Conservation (phyloP, 495 filamentous ascomycete genomes). For the Rhizodiscina lignyota region DNA sequence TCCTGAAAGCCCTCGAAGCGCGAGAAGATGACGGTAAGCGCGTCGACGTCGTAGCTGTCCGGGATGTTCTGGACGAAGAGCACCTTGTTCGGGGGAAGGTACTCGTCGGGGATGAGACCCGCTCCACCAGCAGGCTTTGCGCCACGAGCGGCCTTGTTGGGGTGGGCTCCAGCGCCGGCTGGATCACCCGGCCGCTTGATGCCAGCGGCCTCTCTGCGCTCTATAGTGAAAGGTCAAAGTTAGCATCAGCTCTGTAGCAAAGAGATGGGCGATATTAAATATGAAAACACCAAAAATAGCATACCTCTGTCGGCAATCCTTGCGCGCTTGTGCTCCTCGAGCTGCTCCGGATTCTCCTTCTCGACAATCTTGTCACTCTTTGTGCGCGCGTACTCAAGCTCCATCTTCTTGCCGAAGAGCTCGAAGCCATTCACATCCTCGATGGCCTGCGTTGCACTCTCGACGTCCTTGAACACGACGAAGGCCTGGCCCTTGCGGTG, state of each 20-base stretch:
- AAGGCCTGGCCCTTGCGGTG: constrained; percentile 95
- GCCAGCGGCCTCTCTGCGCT: constrained; percentile 82
- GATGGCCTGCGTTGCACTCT: constrained; percentile 63
- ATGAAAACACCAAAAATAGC: constrained; percentile 6
- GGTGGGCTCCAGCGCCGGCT: too few relatives aligned
- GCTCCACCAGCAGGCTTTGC: constrained; percentile 65
- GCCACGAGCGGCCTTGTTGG: constrained; percentile 45
- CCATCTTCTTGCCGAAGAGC: constrained; percentile 86
- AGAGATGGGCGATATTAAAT: not conserved
- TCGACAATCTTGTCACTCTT: constrained; percentile 78
- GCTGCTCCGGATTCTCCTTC: constrained; percentile 50
- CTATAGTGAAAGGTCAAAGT: constrained; percentile 28
- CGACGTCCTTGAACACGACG: constrained; percentile 70
- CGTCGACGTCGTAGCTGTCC: constrained; percentile 68
- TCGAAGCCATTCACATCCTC: constrained; percentile 89
- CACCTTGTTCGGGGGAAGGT: constrained; percentile 91
- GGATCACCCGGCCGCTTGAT: too few relatives aligned
- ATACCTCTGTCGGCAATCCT: constrained; percentile 82
- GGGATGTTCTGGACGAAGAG: constrained; percentile 92
- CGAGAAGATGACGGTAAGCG: constrained; percentile 63
- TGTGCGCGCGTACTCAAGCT: constrained; percentile 68
- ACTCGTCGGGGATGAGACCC: constrained; percentile 85
- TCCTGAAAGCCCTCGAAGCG: constrained; percentile 91
- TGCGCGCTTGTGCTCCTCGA: constrained; percentile 75
- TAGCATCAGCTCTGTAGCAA: too few relatives aligned